A percentile compares a stretch with the other conserved stretches of the same genome.
Conservation (phyloP, 2,329 filamentous ascomycete genomes). For the Penicillium freii region DNA sequence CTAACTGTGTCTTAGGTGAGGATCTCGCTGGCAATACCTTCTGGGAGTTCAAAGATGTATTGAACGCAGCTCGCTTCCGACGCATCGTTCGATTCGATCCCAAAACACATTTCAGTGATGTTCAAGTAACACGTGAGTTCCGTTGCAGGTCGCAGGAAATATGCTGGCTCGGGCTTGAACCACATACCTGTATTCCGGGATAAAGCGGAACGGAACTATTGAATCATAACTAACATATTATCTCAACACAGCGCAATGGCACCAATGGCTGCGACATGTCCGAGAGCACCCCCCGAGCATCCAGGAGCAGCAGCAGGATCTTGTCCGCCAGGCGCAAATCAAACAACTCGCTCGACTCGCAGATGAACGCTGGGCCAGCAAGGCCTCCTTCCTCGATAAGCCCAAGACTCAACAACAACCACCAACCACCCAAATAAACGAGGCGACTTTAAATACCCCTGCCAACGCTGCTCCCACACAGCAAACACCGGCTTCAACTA, state of each 20-base stretch:
- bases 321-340: slow-evolving; percentile 56
- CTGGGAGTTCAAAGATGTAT: slow-evolving; percentile 63
- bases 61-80: slow-evolving; percentile 54
- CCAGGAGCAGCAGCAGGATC: slow-evolving; percentile 58
- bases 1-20: slow-evolving; percentile 46
- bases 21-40: slow-evolving; percentile 65
- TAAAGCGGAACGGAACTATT: not conserved
- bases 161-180: not conserved
- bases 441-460: slow-evolving; percentile 40
- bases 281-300: slow-evolving; percentile 56
- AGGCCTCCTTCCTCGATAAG: slow-evolving; percentile 58
- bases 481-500: not conserved
- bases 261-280: slow-evolving; percentile 66
- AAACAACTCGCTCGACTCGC: slow-evolving; percentile 59
- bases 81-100: slow-evolving; percentile 58
- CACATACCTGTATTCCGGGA: not conserved
- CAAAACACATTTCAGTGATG: slow-evolving; percentile 56
- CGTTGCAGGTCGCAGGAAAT: not conserved
- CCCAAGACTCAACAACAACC: slow-evolving; percentile 51
- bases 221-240: slow-evolving; percentile 16
- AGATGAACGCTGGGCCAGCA: slow-evolving; percentile 61
- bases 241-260: slow-evolving; percentile 57
- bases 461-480: slow-evolving; percentile 31
- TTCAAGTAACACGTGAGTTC: slow-evolving; percentile 57
- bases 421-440: slow-evolving; percentile 46